A percentile compares a stretch with the other conserved stretches of the same genome.
Conservation (phyloP, 768 basidiomycete genomes). For the Heimioporus sp. region DNA sequence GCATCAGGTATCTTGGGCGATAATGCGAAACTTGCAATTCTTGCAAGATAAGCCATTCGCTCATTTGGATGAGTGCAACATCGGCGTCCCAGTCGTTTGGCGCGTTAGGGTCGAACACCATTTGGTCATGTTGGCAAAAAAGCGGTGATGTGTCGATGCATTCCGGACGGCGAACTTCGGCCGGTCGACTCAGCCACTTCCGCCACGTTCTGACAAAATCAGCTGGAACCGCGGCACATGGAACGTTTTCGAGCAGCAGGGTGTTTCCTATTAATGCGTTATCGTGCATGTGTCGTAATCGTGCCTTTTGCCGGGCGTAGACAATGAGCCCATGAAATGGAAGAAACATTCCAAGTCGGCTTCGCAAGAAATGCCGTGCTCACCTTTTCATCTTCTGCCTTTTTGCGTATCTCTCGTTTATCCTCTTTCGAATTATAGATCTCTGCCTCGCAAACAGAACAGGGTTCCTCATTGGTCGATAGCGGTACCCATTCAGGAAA, state of each 20-base stretch:
- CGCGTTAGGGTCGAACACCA: slow-evolving; percentile 66
- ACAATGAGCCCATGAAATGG: slow-evolving; percentile 18
- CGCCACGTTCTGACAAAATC: slow-evolving; percentile 68
- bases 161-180: slow-evolving; percentile 56
- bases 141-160: slow-evolving; percentile 58
- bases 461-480: slow-evolving; percentile 48
- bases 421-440: slow-evolving; percentile 58
- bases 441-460: slow-evolving; percentile 60
- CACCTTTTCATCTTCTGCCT: slow-evolving; percentile 81
- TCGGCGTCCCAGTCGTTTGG: slow-evolving; percentile 56
- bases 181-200: slow-evolving; percentile 62
- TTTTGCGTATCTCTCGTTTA: slow-evolving; percentile 58
- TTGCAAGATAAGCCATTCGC: slow-evolving; percentile 64
- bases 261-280: slow-evolving; percentile 46
- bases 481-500: slow-evolving; percentile 69
- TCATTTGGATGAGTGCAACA: slow-evolving; percentile 53
- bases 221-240: slow-evolving; percentile 58
- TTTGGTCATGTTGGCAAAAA: slow-evolving; percentile 63
- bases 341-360: slow-evolving; percentile 1
- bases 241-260: slow-evolving; percentile 44
- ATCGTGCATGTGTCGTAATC: slow-evolving; percentile 61
- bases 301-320: slow-evolving; percentile 42
- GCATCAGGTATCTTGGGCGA: slow-evolving; percentile 2
- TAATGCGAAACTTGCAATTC: slow-evolving; percentile 47
- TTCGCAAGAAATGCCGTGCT: slow-evolving; percentile 2